Evolutionary conservation across 2,329 filamentous ascomycete genomes (phyloP), one percentile per base, ranked within the genome.

Genomic region (Epichloe brachyelytri): DNA sequence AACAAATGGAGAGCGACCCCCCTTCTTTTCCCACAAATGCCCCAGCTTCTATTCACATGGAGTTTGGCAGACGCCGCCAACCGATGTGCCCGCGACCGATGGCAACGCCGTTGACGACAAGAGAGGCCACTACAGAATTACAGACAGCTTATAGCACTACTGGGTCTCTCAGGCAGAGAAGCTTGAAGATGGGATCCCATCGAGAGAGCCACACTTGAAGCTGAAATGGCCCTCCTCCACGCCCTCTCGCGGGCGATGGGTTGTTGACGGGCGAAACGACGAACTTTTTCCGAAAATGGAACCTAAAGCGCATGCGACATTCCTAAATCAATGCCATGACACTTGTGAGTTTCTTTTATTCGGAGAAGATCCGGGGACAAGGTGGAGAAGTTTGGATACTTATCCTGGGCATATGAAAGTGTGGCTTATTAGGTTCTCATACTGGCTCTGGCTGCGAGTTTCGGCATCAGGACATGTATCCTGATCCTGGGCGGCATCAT

Each of bases 401-500:
- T 26, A 7, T 26, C 22, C 6, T 40, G 0, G 12, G n/a, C 15
- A n/a, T 17, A 4, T 40, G 38, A 2, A 10, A 4, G 38, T 10
- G n/a, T 40, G 39, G 17, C 39, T 40, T 15, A 4, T 11, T 17
- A 62, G 58, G 58, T 79, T 47, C 71, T 83, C 49, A 63, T 82
- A 49, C 75, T 82, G 54, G 79, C 79, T 54, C 80, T 83, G 75
- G 78, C 72, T 52, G 68, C 68, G 36, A 66, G 62, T 50, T 76
- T 72, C 56, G 74, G 71, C 49, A 77, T 73, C 53, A 59, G 69
- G 57, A 74, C 74, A 52, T 77, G 69, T 46, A 69, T 77, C 47
- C 20, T 20, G 20, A 20, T 20, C 20, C 20, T 20, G 20, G 66
- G 70, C 45, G 72, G 70, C 54, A 71, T 77, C 55, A 76, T 77